Base-by-base conservation (phyloP, 345 rosid genomes). In the Linum usitatissimum region DNA sequence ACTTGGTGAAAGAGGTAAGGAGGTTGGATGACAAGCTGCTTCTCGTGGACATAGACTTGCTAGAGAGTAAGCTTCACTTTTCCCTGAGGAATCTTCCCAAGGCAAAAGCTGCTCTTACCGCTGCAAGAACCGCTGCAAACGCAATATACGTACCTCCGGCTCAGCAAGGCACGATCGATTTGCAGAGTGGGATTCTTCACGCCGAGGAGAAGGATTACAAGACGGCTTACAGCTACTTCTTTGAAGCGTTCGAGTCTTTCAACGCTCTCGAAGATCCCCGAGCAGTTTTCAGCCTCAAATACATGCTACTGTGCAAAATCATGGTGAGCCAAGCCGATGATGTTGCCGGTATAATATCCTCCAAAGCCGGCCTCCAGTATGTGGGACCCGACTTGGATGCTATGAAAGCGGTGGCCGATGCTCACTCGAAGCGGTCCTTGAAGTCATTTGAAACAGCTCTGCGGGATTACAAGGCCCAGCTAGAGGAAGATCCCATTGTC, bases 161-260 rank as follows among this genome's bases (percentile, higher is more conserved):
- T 9, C 97, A 93, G 54, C 99, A 87, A 70, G 99, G 97, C 10
- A 90, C 91, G n/a, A 90, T 93, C 30, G 99, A 93, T 77, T 76
- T 86, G 72, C 99, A 90, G 79, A 93, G 97, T 31, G 99, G 99
- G 55, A 90, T 93, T 60, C 97, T 93, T 69, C 99, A 90, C 66
- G 99, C 97, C 0, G 97, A 93, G 76, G 99, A 93, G 75, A 92
- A 90, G 75, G 99, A 93, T 68, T 93, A 93, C 77, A 93, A 93
- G 73, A 93, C 99, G 60, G 94, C 88, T 63, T 90, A 90, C 72
- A 86, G 97, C 57, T 93, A 93, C 71, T 90, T 93, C 84, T 93
- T 87, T 49, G 97, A 90, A 75, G 99, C 97, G 10, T 93, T 86
- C 59, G 97, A 93, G 72, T 81, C 99, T 57, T 93, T 89, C 82